Base-by-base conservation (phyloP, 306 rosid genomes). In the Astragalus membranaceus region DNA sequence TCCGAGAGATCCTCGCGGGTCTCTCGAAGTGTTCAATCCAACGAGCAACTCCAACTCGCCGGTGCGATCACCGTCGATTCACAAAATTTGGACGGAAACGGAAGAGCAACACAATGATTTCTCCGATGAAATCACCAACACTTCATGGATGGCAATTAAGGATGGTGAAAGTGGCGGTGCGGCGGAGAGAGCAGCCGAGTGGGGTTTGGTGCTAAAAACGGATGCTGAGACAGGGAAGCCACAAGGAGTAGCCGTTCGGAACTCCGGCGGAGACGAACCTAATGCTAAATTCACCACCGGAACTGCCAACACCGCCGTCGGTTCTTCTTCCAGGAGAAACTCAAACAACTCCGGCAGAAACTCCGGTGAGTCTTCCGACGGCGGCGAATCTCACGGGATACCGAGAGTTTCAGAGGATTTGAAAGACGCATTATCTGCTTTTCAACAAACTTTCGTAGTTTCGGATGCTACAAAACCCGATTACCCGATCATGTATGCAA, bases 381-480 rank as follows among this genome's bases (percentile, higher is more conserved):
- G 84, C 5, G 86, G 71, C n/a, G 85, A 79, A 4, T 9, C 14
- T 0, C 81, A 74, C 1, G 96, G 93, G 42, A 29, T 90, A 57
- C 97, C 95, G 47, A 83, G 92, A 59, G 70, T 84, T 0, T 90
- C 98, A 4, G 88, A 94, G 76, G 96, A 88, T 5, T 62, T 94
- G 81, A 90, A 77, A 54, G 87, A 89, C 47, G 98, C 92, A 2
- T 3, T 94, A 49, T 90, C 98, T 46, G 62, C 96, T 64, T 94
- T 94, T 46, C 98, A 94, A 73, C 98, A 94, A 58, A 94, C 98
- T 7, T 94, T 94, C 20, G 95, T 94, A 69, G 98, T 94, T 0
- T 81, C 97, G 51, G 98, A 94, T 64, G 98, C 97, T 9, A 82
- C 97, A 29, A 94, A 88, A 84, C 85, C 96, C 59, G 98, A 94